Conservation (phyloP, 2,329 filamentous ascomycete genomes). For the Coniochaeta sp. region DNA sequence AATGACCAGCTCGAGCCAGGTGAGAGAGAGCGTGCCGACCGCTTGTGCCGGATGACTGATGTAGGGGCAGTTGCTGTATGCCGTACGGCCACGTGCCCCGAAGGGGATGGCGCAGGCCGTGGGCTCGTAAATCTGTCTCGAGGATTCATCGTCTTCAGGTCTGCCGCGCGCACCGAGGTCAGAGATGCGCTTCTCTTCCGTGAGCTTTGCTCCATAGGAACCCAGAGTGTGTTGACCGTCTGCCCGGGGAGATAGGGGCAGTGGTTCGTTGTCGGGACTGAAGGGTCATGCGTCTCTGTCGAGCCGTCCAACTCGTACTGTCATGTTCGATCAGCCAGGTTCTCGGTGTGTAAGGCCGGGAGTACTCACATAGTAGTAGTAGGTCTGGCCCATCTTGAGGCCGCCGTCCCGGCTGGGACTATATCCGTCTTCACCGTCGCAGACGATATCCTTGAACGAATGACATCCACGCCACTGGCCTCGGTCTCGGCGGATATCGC, state of each 20-base stretch:
- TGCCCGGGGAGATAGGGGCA: constrained; percentile 89
- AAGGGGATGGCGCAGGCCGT: constrained; percentile 45
- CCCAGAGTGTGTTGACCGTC: constrained; percentile 72
- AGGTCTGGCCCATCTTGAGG: constrained; percentile 85
- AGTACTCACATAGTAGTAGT: constrained; percentile 84
- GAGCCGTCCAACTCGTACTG: constrained; percentile 80
- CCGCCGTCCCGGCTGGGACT: constrained; percentile 61
- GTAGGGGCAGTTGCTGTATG: constrained; percentile 22
- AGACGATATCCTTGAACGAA: constrained; percentile 77
- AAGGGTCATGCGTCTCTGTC: constrained; percentile 66
- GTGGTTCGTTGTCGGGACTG: constrained; percentile 63
- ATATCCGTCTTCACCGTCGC: constrained; percentile 58
- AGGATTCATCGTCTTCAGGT: constrained; percentile 70
- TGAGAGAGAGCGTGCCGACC: constrained; percentile 37
- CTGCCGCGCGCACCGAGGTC: constrained; percentile 48
- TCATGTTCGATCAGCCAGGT: constrained; percentile 19
- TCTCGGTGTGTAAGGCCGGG: constrained; percentile 4
- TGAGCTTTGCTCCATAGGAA: constrained; percentile 61
- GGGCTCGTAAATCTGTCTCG: constrained; percentile 68
- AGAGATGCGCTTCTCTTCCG: constrained; percentile 58
- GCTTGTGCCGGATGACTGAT: constrained; percentile 23
- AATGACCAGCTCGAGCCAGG: constrained; percentile 39
- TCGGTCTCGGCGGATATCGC: constrained; percentile 65
- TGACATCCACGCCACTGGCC: constrained; percentile 84
- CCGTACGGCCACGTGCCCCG: constrained; percentile 30